Evolutionary conservation across 345 rosid genomes (phyloP).

Genomic region (Lumnitzera littorea): DNA sequence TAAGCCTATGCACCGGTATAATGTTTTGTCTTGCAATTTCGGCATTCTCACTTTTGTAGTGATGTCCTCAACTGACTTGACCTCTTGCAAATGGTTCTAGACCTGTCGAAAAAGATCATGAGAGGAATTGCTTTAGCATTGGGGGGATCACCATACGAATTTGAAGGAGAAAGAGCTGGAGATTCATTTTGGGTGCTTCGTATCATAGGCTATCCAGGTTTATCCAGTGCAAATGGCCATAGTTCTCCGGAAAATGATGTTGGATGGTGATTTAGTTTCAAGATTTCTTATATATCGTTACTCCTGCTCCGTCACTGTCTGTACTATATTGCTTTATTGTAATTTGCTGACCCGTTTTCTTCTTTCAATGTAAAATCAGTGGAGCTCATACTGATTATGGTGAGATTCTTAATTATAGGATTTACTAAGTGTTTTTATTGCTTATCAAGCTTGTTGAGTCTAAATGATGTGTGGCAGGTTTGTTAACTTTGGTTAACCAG

Average conservation of each 20-base stretch:
- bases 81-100: constrained; percentile 21
- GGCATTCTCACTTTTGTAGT: background rate
- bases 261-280: constrained; percentile 60
- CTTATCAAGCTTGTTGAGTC: constrained; percentile 1
- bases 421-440: background rate
- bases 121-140: constrained; percentile 68
- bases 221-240: constrained; percentile 22
- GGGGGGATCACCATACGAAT: constrained; percentile 54
- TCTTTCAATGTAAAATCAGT: constrained; percentile 26
- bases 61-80: no score
- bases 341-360: constrained; percentile 3
- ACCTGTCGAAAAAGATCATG: constrained; percentile 72
- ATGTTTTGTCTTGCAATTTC: background rate
- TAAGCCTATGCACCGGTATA: constrained; percentile 60
- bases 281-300: background rate
- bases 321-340: constrained; percentile 1
- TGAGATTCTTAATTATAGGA: constrained; percentile 17
- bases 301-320: constrained; percentile 1
- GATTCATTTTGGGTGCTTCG: constrained; percentile 89
- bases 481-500: constrained; percentile 80
- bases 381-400: constrained; percentile 93
- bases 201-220: constrained; percentile 71
- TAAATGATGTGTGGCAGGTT: constrained; percentile 26
- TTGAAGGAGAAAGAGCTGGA: constrained; percentile 68
- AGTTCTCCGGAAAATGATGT: constrained; percentile 36